These are phyloP conservation scores for Geranium incanum DNA, from an alignment of 441 rosid species.

Conservation along the genomic window DNA sequence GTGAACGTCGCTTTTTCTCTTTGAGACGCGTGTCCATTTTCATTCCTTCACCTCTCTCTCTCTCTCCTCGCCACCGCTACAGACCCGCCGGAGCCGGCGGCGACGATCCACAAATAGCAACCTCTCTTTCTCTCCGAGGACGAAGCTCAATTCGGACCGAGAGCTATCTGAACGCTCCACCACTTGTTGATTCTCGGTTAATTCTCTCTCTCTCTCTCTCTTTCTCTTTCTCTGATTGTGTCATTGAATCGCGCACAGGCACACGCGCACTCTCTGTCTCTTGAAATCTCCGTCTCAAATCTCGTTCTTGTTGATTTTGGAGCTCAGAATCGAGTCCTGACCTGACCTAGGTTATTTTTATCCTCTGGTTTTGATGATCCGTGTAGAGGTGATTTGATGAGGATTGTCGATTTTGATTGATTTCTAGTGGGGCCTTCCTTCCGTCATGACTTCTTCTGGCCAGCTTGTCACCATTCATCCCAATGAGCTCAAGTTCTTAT, in stretches of 20 bases:
- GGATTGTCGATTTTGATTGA: background rate
- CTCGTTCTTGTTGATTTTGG: background rate
- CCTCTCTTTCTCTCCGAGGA: background rate
- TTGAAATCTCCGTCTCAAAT: background rate
- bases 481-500: background rate
- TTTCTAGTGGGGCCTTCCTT: background rate
- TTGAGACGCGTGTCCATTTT: background rate
- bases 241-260: background rate
- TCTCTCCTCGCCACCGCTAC: background rate
- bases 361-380: background rate
- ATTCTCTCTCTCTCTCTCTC: background rate
- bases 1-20: background rate
- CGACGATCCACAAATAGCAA: background rate
- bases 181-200: background rate
- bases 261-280: background rate
- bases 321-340: background rate
- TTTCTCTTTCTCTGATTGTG: background rate
- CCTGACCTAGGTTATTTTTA: background rate
- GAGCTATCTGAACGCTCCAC: background rate
- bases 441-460: background rate
- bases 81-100: background rate
- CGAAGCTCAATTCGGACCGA: background rate
- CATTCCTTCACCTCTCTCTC: background rate
- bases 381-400: background rate
- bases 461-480: constrained; percentile 1